Base-by-base conservation (phyloP, 345 rosid genomes). In the Gossypium stocksii region DNA sequence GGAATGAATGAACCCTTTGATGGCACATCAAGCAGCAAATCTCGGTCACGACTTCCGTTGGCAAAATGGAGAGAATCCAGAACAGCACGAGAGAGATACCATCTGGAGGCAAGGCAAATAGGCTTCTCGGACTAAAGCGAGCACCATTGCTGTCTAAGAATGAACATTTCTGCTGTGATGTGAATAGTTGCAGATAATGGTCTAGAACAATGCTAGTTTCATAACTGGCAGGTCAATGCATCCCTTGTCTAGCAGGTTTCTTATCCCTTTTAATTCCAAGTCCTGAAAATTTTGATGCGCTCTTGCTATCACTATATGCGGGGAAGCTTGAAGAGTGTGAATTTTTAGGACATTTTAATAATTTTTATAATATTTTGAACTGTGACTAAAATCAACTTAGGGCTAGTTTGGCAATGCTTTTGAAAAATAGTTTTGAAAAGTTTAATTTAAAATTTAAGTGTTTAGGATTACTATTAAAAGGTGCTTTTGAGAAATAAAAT, bases 11-110 rank as follows among this genome's bases (percentile, higher is more conserved):
- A 34, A 79, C 92, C 81, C 11, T 89, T 88, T 76, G 88, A 87
- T 29, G 96, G 98, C 77, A 95, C 88, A 44, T 93, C 91, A 61
- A 95, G 76, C 75, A 94, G 94, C 78, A 95, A 85, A 74, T 93
- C 97, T 73, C 91, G 93, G 74, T 90, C 94, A 14, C 86, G 85
- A 74, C 79, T 88, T 71, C 85, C 93, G 74, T 85, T 87, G 2
- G 77, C 83, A 72, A 80, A 90, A 76, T 81, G 79, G 38, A 82
- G 80, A 46, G 88, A 81, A 82, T 89, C 91, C 70, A 4, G 38
- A 34, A 6, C 38, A 87, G 82, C 87, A 76, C 78, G 58, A 87
- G 80, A 75, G 91, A 82, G 82, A 87, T 80, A 59, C 89, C 81
- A 73, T 88, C 92, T 27, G 86, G 80, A 76, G 96, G 94, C 85